Percentiles rank a stretch among this genome's conserved stretches.
Conservation (phyloP, 78 protist species). For the Dictyostelium brefeldianum region DNA sequence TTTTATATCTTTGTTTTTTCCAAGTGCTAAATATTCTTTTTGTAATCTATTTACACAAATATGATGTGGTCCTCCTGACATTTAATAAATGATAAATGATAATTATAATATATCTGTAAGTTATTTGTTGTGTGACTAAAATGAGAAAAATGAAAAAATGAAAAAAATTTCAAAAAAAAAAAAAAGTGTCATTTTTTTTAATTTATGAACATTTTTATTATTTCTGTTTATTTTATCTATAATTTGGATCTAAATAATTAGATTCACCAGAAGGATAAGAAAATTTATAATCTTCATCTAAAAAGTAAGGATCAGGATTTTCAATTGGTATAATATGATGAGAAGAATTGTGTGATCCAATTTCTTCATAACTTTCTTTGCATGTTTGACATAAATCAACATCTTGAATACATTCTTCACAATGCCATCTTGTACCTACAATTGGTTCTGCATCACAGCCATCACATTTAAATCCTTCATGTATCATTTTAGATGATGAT, state of each 20-base stretch:
- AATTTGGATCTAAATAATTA: slow-evolving; percentile 70
- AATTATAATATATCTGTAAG: not conserved
- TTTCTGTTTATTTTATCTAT: not conserved
- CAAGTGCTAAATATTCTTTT: not conserved
- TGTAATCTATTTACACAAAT: not conserved
- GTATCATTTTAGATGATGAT: slow-evolving; percentile 20
- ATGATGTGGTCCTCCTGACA: not conserved
- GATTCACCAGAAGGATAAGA: slow-evolving; percentile 41
- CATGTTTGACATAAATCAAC: slow-evolving; percentile 59
- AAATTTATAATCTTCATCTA: slow-evolving; percentile 54
- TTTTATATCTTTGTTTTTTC: not conserved
- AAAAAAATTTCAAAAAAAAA: not conserved
- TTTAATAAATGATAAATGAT: not conserved
- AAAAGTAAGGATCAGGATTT: slow-evolving; percentile 6
- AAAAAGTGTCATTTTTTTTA: not conserved
- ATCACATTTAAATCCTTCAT: slow-evolving; percentile 73
- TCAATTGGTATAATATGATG: slow-evolving; percentile 48
- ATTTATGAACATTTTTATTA: not conserved
- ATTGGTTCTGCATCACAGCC: slow-evolving; percentile 73
- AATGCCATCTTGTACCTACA: slow-evolving; percentile 56
- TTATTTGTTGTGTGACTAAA: not conserved
- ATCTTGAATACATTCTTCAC: slow-evolving; percentile 68
- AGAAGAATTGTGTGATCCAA: slow-evolving; percentile 38
- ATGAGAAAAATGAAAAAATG: not conserved
- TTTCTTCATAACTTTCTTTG: slow-evolving; percentile 41